Evolutionary conservation across 108 stramenopile species (phyloP).

Genomic region (Cyclotella baltica): DNA sequence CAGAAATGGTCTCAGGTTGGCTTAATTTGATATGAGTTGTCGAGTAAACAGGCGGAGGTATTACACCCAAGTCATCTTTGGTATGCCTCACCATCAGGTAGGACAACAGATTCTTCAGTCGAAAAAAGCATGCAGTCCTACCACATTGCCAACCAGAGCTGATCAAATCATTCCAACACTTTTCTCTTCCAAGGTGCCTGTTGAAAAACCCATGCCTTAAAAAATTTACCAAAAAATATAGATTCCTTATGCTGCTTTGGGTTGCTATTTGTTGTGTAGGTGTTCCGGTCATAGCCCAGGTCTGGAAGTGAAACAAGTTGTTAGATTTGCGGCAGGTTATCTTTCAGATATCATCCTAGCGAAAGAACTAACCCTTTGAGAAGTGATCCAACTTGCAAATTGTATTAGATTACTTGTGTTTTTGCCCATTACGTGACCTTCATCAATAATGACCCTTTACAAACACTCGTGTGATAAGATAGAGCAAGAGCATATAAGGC

Average conservation of each 20-base stretch:
- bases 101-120: slow-evolving; percentile 62
- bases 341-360: not conserved
- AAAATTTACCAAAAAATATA: slow-evolving; percentile 69
- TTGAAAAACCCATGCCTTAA: slow-evolving; percentile 79
- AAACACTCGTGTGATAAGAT: not conserved
- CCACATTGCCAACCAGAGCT: slow-evolving; percentile 63
- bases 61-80: slow-evolving; percentile 71
- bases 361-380: not conserved
- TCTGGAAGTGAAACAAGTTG: slow-evolving; percentile 47
- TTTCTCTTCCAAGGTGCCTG: slow-evolving; percentile 57
- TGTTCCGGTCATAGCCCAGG: slow-evolving; percentile 91
- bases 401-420: slow-evolving; percentile 69
- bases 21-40: slow-evolving; percentile 63
- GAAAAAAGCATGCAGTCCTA: slow-evolving; percentile 64
- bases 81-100: slow-evolving; percentile 87
- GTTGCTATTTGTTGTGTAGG: slow-evolving; percentile 73
- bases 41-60: slow-evolving; percentile 62
- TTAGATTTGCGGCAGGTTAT: not conserved
- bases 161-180: slow-evolving; percentile 65
- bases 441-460: slow-evolving; percentile 70
- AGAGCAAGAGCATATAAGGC: no score
- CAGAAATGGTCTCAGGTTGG: slow-evolving; percentile 53
- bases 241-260: slow-evolving; percentile 57
- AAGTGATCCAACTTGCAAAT: slow-evolving; percentile 81
- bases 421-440: slow-evolving; percentile 87